These are phyloP conservation scores for Pythium biforme DNA, from an alignment of 352 stramenopile species.

Conservation along the genomic window DNA sequence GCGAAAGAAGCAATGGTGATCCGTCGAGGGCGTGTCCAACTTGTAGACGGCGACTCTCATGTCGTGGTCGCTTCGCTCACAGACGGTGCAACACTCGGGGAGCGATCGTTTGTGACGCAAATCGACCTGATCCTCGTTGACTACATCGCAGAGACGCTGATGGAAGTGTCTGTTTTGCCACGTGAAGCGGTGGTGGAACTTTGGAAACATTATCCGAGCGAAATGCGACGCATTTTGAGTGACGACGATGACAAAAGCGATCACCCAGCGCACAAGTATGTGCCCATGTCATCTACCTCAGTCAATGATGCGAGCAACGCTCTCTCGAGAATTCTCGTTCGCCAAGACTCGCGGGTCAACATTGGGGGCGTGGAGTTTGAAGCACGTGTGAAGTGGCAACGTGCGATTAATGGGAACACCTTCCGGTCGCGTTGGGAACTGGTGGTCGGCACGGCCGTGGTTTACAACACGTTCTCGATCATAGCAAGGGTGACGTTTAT, in stretches of 20 bases:
- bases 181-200: constrained; percentile 13
- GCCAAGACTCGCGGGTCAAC: constrained; percentile 6
- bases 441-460: constrained; percentile 25
- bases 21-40: constrained; percentile 21
- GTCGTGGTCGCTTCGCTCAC: constrained; percentile 10
- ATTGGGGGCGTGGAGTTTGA: constrained; percentile 7
- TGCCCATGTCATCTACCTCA: not conserved
- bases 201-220: constrained; percentile 20
- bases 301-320: constrained; percentile 6
- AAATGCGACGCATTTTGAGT: constrained; percentile 15
- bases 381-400: constrained; percentile 27
- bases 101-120: constrained; percentile 20
- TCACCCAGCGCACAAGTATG: not conserved
- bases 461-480: constrained; percentile 42
- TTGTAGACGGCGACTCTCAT: constrained; percentile 14
- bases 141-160: constrained; percentile 18
- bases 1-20: constrained; percentile 27
- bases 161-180: constrained; percentile 22
- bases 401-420: constrained; percentile 29
- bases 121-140: constrained; percentile 18
- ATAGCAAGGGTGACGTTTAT: constrained; percentile 28
- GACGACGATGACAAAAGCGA: constrained; percentile 1
- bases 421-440: constrained; percentile 33
- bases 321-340: constrained; percentile 13
- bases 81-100: constrained; percentile 18